Base-by-base conservation (phyloP, 2,329 filamentous ascomycete species). In the Escovopsis weberi region DNA sequence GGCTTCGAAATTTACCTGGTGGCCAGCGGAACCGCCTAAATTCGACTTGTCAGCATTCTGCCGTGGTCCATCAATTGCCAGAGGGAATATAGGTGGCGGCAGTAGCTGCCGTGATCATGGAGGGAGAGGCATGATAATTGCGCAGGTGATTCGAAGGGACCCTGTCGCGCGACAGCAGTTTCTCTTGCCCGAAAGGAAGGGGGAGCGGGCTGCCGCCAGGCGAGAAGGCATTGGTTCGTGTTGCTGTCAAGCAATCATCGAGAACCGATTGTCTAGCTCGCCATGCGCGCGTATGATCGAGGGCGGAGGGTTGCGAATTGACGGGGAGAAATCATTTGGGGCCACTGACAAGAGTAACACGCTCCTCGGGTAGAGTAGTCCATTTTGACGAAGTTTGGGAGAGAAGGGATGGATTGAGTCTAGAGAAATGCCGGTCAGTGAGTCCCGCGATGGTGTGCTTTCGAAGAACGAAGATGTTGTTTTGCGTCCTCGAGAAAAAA, bases 21-120 rank as follows among this genome's bases (percentile, higher is more conserved):
- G 82, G 55, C 74, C 75, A 52, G 74, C 70, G 62, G 81, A 78
- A 64, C 81, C 81, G 68, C 82, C 82, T 85, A 26, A 46, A 23
- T 40, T 49, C 45, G 55, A 47, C 44, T 47, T 30, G 50, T 57
- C 43, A 45, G 44, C 32, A n/a, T 33, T 32, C n/a, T 36, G 37
- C 6, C 4, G 26, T 32, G 15, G 10, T 33, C 30, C 9, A 39
- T 4, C 3, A 33, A 37, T 19, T 9, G 34, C 34, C 3, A 36
- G n/a, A 9, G n/a, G 8, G 18, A 36, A 9, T 9, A 8, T 19
- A 15, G 41, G 30, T 12, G 12, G 34, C 37, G 23, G 12, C 7
- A 23, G 26, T 35, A 12, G 23, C 12, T 18, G 18, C 12, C 4
- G 8, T 4, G 26, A 38, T 5, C 12, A 12, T 6, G 26, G 8